Base-by-base conservation (phyloP, 345 rosid species). In the Eucalyptus fibrosa region DNA sequence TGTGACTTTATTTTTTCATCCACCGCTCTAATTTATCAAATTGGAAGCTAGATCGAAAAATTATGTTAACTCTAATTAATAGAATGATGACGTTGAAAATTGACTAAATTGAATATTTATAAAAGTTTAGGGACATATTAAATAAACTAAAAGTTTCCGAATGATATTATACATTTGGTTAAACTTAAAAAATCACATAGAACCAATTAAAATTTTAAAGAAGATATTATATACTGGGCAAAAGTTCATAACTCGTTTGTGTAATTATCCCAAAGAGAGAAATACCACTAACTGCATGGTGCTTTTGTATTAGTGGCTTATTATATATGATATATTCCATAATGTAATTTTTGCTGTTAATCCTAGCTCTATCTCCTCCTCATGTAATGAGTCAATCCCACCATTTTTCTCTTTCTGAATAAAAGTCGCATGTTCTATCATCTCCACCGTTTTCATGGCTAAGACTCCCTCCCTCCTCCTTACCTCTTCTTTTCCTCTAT, bases 91-190 rank as follows among this genome's bases (percentile, higher is more conserved):
- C 8, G 3, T 77, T 6, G 15, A 6, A 6, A 19, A 21, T 37
- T 11, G 44, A 40, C 15, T 72, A 69, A 0, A 69, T 18, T 67
- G 23, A 18, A 67, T 4, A 8, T 67, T 32, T 67, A 32, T 32
- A 3, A 17, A 69, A 69, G 2, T 37, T 4, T 4, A 37, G 0
- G 2, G 15, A 11, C 1, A 1, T 24, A 11, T 37, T 77, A 0
- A 21, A 37, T 37, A 37, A 72, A 47, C 5, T 47, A 11, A 47
- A 47, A 11, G 49, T 11, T 47, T 47, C 13, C 2, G 4, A 47
- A 47, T 47, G 4, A 47, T 47, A 47, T 47, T 47, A 47, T 11
- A 47, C 4, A 47, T 47, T 47, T 47, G 13, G 8, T 4, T 72
- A 72, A 72, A 72, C 2, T 72, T 37, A 1, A 37, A 4, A 11